Evolutionary conservation across 1,284 basidiomycete genomes (phyloP), one percentile per base, ranked within the genome.

Genomic region (Mycena sp.): DNA sequence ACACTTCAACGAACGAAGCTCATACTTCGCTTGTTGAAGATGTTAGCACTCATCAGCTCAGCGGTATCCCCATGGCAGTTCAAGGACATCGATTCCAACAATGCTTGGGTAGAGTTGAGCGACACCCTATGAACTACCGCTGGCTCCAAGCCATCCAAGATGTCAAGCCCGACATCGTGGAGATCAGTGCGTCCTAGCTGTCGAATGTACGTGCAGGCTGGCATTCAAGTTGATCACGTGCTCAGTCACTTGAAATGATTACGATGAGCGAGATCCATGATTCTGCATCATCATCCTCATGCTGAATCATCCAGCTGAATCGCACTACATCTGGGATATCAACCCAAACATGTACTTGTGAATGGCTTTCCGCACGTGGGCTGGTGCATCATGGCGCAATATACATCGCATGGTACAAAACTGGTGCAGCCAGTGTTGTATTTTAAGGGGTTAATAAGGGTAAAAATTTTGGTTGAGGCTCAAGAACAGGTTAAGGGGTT

Each of bases 51-150:
- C 17, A 6, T 1, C 11, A 12, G 14, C 9, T 70, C 70, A 64
- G 77, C 78, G 14, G 80, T 81, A 9, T 79, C 78, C 23, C 81
- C 82, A 1, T 83, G 81, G 80, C 74, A 83, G 71, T 83, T 80
- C 73, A 78, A 83, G 64, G 79, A 81, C 67, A 74, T 81, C 61
- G 74, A 69, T 25, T 67, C 64, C 10, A 67, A 67, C 25, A 62
- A 72, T n/a, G 70, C 75, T 45, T 78, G 75, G 76, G 75, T 78
- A 14, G 73, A 77, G 49, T 69, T 72, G 10, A 72, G 74, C 35
- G 76, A 78, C 50, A 75, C 72, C 3, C 64, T 77, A 19, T 77
- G 74, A 72, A 75, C 48, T 76, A 78, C 53, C 73, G 72, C 30
- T 74, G 71, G 71, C 63, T 73, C 32, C 74, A 78, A 64, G 76